Base-by-base conservation (phyloP, 2,329 filamentous ascomycete species). In the Thelonectria olida region DNA sequence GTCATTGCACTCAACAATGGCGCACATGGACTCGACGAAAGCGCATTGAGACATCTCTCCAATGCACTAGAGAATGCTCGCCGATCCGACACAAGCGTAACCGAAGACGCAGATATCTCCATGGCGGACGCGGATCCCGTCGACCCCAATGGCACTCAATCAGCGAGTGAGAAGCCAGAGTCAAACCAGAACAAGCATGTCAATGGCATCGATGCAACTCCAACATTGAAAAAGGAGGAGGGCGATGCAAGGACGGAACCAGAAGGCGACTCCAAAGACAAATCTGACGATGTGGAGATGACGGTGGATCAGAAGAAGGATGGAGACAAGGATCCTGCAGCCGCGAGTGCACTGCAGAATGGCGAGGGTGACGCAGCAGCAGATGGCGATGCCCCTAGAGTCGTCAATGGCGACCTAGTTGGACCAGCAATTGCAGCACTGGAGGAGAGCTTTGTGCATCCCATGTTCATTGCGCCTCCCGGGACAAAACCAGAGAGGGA, bases 401-500 rank as follows among this genome's bases (percentile, higher is more conserved):
- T 62, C 38, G 61, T 19, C 9, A 58, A 53, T 12, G 55, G 53
- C 25, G 50, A 23, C 8, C 59, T 51, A 39, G 61, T 61, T 22
- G 44, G 23, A 6, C 39, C 58, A 4, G 20, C 42, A 4, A 55
- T 58, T n/a, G 61, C 65, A 23, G 53, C n/a, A 3, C 20, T 58
- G 19, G 79, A 81, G 13, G 80, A 84, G 4, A 80, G 82, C n/a
- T 85, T 84, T 25, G 85, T 95, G 60, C 90, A 95, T 73, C 91
- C 92, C 3, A 86, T 93, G 70, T 96, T 93, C 76, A 76, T 88
- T 42, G 85, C 90, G 34, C 90, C 92, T 0, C 73, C 79, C 23
- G 80, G 85, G 28, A 85, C 87, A 22, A 82, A 85, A 54, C 85
- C 89, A 2, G 90, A 94, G 73, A 84, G 89, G 56, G 88, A 93